Evolutionary conservation across 2,329 filamentous ascomycete species (phyloP).

Genomic region (Pseudonectria buxi): DNA sequence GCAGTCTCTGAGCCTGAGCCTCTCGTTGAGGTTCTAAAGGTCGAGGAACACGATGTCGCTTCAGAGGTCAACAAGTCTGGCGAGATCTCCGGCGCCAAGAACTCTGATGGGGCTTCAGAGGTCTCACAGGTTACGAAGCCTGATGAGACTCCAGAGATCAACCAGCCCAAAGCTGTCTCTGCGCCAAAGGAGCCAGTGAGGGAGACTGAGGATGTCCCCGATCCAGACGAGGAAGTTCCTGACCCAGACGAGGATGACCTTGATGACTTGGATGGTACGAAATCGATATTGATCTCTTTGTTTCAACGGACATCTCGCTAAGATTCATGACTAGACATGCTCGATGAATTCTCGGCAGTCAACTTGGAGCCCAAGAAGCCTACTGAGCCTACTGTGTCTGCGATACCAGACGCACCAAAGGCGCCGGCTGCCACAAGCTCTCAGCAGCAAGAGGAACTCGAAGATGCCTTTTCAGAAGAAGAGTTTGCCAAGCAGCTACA

Average conservation of each 20-base stretch:
- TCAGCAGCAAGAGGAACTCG: conserved; percentile 13
- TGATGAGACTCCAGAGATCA: neutral
- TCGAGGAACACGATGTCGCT: too few species aligned
- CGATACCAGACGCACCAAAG: conserved; percentile 27
- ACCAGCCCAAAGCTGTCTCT: conserved; percentile 1
- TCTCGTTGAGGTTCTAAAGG: too few species aligned
- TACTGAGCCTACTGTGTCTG: conserved; percentile 20
- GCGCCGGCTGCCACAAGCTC: conserved; percentile 23
- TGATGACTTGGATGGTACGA: conserved; percentile 80
- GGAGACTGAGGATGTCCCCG: too few species aligned
- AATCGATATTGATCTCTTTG: neutral
- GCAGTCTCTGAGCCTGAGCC: too few species aligned
- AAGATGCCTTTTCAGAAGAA: conserved; percentile 55
- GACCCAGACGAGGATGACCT: conserved; percentile 91
- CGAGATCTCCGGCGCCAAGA: too few species aligned
- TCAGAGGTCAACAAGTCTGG: too few species aligned
- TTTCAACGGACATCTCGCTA: conserved; percentile 5
- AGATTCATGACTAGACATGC: conserved; percentile 61
- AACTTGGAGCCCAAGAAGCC: conserved; percentile 37
- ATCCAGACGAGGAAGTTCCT: conserved; percentile 51
- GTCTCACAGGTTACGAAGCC: conserved; percentile 1
- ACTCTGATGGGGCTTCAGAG: too few species aligned
- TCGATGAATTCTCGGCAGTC: conserved; percentile 77
- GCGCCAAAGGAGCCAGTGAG: conserved; percentile 2
- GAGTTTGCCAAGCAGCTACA: conserved; percentile 84